Base-by-base conservation (phyloP, 2,329 filamentous ascomycete genomes). In the Cladosporium colombiae region DNA sequence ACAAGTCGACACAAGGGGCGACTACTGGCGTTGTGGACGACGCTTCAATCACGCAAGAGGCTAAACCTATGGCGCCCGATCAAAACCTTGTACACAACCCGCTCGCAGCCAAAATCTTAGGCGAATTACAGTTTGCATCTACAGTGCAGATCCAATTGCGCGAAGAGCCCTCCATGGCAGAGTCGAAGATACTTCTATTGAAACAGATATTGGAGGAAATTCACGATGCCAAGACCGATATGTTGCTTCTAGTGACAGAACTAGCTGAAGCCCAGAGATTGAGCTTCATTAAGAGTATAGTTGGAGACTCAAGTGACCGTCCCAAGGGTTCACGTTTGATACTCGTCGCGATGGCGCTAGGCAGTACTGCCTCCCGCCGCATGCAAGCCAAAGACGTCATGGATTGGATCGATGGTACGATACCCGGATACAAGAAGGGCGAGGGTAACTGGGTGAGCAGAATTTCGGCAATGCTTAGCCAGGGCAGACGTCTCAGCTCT, bases 331-430 rank as follows among this genome's bases (percentile, higher is more conserved):
- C 70, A 11, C 71, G 70, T 58, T 33, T 40, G 2, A 67, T 68
- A 6, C 68, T 76, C 6, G 70, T 75, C 16, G 70, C 68, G 3
- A 74, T 77, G 73, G 76, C 76, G 16, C 40, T 77, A 21, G 68
- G 68, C 35, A 67, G 70, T 31, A 68, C 70, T 16, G 67, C 70
- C 7, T 64, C 64, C 10, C 62, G 72, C 58, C 68, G 70, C 33
- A 65, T 75, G 29, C 68, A 68, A 44, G 49, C 65, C 7, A 46
- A 60, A 3, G 65, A 62, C 29, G 68, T 76, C 27, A 31, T 55
- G 16, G 50, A 68, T 11, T 78, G 76, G 76, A 69, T 77, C 21
- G 65, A 62, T 6, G 44, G 68, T 3, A 75, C 76, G 53, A 70
- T 76, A 21, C 71, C 73, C 29, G 67, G 65, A 6, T 73, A 74